Percentiles rank a stretch among this genome's conserved stretches.
Evolutionary conservation across 75 land plant genomes (phyloP).

Genomic region (Selaginella tamariscina): DNA sequence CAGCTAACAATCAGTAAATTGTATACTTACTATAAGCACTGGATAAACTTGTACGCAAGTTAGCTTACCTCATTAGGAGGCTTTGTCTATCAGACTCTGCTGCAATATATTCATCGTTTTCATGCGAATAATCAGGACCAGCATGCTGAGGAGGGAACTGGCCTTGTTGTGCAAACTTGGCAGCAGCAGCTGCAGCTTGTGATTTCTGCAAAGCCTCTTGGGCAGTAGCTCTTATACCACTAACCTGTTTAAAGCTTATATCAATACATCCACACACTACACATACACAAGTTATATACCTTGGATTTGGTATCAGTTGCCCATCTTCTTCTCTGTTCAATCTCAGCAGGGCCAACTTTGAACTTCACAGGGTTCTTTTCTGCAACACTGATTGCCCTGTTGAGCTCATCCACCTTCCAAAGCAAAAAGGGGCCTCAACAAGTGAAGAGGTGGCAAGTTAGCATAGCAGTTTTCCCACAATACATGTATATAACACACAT

Average conservation of each 20-base stretch:
- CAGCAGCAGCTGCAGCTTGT: not conserved
- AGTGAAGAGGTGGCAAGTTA: too few relatives aligned
- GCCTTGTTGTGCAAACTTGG: not conserved
- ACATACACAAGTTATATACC: not conserved
- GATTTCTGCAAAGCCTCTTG: not conserved
- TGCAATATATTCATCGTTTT: slow-evolving; percentile 37
- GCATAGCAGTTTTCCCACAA: too few relatives aligned
- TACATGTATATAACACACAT: too few relatives aligned
- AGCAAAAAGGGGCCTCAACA: too few relatives aligned
- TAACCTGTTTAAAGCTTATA: too few relatives aligned
- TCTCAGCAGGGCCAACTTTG: slow-evolving; percentile 59
- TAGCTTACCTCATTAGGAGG: slow-evolving; percentile 41
- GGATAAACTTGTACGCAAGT: not conserved
- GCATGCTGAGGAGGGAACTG: not conserved
- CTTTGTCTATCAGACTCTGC: slow-evolving; percentile 50
- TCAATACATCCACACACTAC: not conserved
- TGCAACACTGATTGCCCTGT: slow-evolving; percentile 71
- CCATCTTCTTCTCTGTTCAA: slow-evolving; percentile 65
- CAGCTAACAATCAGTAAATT: not conserved
- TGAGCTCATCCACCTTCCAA: slow-evolving; percentile 92
- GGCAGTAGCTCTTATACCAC: not conserved
- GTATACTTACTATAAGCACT: too few relatives aligned
- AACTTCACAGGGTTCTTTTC: slow-evolving; percentile 61
- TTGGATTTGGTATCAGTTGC: slow-evolving; percentile 21
- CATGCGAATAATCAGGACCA: slow-evolving; percentile 6